Conservation (phyloP, 768 basidiomycete genomes). For the Boletus reticulatus region DNA sequence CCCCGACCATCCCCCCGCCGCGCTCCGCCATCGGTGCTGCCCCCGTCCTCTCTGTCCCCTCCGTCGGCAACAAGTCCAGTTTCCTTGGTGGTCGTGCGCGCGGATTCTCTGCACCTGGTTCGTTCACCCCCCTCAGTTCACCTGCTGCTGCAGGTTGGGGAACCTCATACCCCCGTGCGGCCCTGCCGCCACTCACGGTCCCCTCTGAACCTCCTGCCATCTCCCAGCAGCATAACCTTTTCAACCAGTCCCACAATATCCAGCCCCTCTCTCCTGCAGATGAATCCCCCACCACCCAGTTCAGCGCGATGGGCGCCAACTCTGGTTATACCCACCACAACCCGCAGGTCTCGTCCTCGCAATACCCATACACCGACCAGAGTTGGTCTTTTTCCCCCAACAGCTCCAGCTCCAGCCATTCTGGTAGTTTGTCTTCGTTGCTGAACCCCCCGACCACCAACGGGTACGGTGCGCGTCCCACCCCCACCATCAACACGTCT, state of each 20-base stretch:
- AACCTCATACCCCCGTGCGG: conserved; percentile 55
- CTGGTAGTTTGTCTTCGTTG: conserved; percentile 73
- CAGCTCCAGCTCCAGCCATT: conserved; percentile 59
- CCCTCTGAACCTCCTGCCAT: conserved; percentile 70
- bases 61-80: conserved; percentile 33
- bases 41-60: conserved; percentile 60
- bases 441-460: conserved; percentile 61
- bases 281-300: conserved; percentile 56
- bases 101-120: conserved; percentile 82
- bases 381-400: conserved; percentile 52
- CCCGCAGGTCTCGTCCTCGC: conserved; percentile 45
- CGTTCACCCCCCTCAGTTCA: conserved; percentile 71
- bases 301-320: conserved; percentile 38
- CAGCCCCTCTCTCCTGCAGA: conserved; percentile 71
- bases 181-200: conserved; percentile 79
- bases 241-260: conserved; percentile 55
- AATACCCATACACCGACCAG: conserved; percentile 64
- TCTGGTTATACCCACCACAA: conserved; percentile 32
- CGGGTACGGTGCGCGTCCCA: conserved; percentile 48
- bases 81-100: conserved; percentile 59
- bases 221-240: conserved; percentile 54
- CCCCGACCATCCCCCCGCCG: conserved; percentile 70
- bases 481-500: conserved; percentile 70
- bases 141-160: conserved; percentile 57
- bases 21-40: conserved; percentile 75